Evolutionary conservation across 495 filamentous ascomycete genomes (phyloP).

Genomic region (Jackrogersella multiformis): DNA sequence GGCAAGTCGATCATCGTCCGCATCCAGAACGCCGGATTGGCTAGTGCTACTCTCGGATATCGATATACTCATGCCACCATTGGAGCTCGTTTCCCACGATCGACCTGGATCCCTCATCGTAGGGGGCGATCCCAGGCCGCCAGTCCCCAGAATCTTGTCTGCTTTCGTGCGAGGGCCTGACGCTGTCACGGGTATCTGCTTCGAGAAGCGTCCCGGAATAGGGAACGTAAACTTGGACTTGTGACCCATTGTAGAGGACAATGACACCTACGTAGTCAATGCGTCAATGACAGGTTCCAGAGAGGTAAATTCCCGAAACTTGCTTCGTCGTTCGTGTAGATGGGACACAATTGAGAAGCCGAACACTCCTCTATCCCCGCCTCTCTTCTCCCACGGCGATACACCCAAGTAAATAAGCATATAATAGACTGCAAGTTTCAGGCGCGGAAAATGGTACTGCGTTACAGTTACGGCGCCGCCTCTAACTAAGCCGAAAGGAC

Average conservation of each 20-base stretch:
- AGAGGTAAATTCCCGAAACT: background rate
- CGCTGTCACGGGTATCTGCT: conserved; percentile 35
- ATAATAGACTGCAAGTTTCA: conserved; percentile 1
- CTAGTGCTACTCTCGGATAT: conserved; percentile 57
- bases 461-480: conserved; percentile 6
- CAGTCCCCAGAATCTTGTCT: conserved; percentile 56
- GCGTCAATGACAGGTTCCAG: background rate
- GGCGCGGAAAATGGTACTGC: conserved; percentile 14
- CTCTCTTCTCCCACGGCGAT: conserved; percentile 13
- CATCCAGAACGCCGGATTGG: conserved; percentile 31
- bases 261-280: background rate
- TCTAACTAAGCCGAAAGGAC: conserved; percentile 19
- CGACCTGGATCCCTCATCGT: conserved; percentile 36
- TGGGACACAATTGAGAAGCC: background rate
- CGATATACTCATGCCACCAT: conserved; percentile 60
- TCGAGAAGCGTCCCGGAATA: conserved; percentile 58
- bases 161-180: conserved; percentile 53
- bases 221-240: conserved; percentile 64
- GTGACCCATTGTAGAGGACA: conserved; percentile 53
- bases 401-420: background rate
- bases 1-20: conserved; percentile 22
- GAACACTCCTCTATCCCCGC: conserved; percentile 7
- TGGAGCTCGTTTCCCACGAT: conserved; percentile 57
- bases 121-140: conserved; percentile 45
- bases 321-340: conserved; percentile 10